Evolutionary conservation across 306 rosid genomes (phyloP), one percentile per base, ranked within the genome.

Genomic region (Trifolium dubium): DNA sequence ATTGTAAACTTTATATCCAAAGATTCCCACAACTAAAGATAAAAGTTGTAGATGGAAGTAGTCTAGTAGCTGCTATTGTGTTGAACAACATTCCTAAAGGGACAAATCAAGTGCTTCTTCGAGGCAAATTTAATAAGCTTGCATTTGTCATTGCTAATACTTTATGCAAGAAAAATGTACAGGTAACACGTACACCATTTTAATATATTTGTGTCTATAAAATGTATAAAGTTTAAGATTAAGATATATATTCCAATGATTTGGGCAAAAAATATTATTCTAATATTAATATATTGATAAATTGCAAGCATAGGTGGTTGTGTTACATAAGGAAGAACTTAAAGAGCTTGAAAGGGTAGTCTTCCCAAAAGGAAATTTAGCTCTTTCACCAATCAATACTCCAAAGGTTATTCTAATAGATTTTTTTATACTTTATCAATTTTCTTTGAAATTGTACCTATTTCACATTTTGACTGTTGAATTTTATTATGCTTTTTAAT

Each of bases 31-130:
- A 85, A 59, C 74, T 89, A 12, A 88, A 82, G 69, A 65, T 86
- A 12, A 92, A 79, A 77, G 43, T 92, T 77, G 97, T 92, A 66
- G 97, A 92, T 80, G 96, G 97, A 0, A 88, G 88, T 37, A 86
- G 90, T 77, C 77, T 92, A 29, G 88, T 78, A 7, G 92, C 80
- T 58, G 92, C 86, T 14, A 69, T 76, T 41, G 79, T 89, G 39
- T 72, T 86, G 3, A 86, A 85, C 74, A 85, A 23, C 65, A 81
- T 86, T 68, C 96, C 93, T 5, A 78, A 82, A 73, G 85, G 74
- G 23, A 80, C 93, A 17, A 82, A 75, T 34, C 86, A 86, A 63
- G 89, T 90, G 9, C 60, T 88, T 18, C 82, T 90, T 2, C 71
- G 83, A 62, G 93, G 96, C 50, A 83, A 88, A 5, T 85, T 90